Percentiles rank a stretch among this genome's conserved stretches.
Evolutionary conservation across 2,329 filamentous ascomycete genomes (phyloP).

Genomic region (Fonsecaea pedrosoi): DNA sequence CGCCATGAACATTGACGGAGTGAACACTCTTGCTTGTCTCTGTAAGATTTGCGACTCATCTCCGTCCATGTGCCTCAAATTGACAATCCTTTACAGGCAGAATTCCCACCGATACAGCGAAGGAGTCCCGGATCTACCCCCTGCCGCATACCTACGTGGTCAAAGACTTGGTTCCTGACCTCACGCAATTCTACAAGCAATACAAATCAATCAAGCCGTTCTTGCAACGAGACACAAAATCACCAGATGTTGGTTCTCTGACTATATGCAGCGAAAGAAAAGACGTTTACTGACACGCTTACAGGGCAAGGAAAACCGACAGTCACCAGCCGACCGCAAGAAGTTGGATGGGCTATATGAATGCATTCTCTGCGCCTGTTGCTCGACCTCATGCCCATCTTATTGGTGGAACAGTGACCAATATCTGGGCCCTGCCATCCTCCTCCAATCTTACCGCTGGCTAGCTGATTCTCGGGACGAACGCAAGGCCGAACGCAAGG

Average conservation of each 20-base stretch:
- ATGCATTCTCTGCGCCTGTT: slow-evolving; percentile 99
- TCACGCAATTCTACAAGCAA: slow-evolving; percentile 99
- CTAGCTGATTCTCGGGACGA: slow-evolving; percentile 93
- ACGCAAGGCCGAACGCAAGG: slow-evolving; percentile 84
- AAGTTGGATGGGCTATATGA: slow-evolving; percentile 99
- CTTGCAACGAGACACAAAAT: slow-evolving; percentile 85
- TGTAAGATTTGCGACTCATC: slow-evolving; percentile 67
- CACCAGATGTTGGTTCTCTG: slow-evolving; percentile 73
- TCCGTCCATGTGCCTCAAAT: slow-evolving; percentile 13
- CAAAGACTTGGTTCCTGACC: slow-evolving; percentile 96
- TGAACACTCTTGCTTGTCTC: slow-evolving; percentile 95
- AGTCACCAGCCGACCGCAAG: slow-evolving; percentile 87
- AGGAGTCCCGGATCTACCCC: slow-evolving; percentile 94
- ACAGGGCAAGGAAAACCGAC: slow-evolving; percentile 89
- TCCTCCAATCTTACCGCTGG: slow-evolving; percentile 98
- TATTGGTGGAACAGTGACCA: slow-evolving; percentile 99
- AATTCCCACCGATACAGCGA: slow-evolving; percentile 80
- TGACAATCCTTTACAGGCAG: slow-evolving; percentile 67
- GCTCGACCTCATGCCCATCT: slow-evolving; percentile 97
- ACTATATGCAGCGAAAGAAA: slow-evolving; percentile 9
- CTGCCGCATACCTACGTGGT: slow-evolving; percentile 98
- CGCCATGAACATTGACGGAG: slow-evolving; percentile 99
- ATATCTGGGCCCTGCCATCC: slow-evolving; percentile 95
- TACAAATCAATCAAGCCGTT: slow-evolving; percentile 99
- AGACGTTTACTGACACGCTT: slow-evolving; percentile 31